These are phyloP conservation scores for Scutellaria galericulata DNA, from an alignment of 257 asterid genomes.

Conservation along the genomic window DNA sequence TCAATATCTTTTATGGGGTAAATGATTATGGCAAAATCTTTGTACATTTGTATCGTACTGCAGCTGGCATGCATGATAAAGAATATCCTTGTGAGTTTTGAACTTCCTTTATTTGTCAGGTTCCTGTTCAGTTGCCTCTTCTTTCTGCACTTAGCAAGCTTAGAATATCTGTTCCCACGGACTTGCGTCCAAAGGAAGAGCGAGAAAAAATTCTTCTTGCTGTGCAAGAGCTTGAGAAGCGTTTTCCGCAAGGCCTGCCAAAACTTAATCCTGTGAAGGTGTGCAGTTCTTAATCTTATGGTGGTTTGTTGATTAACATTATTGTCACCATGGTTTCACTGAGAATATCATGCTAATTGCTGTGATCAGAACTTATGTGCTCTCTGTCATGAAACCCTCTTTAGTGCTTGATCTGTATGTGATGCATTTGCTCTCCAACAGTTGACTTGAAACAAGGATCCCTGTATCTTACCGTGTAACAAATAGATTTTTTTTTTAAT, in stretches of 20 bases:
- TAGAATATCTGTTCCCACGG: slow-evolving; percentile 80
- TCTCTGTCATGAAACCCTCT: no score
- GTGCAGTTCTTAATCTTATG: slow-evolving; percentile 33
- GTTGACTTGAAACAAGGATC: neutral
- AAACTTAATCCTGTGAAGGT: slow-evolving; percentile 94
- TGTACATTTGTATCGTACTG: neutral
- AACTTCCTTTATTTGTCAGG: slow-evolving; percentile 53
- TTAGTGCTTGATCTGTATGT: no score
- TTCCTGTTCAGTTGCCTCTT: slow-evolving; percentile 92
- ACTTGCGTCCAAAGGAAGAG: slow-evolving; percentile 90
- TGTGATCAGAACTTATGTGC: neutral
- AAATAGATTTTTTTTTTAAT: neutral
- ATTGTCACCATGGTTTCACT: slow-evolving; percentile 29
- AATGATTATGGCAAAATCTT: slow-evolving; percentile 22
- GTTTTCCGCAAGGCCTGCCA: slow-evolving; percentile 91
- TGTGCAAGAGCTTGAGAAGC: slow-evolving; percentile 83
- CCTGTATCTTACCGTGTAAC: no score
- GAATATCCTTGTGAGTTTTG: slow-evolving; percentile 17
- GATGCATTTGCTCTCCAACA: slow-evolving; percentile 4
- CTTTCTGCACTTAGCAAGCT: slow-evolving; percentile 89
- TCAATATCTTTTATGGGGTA: slow-evolving; percentile 16
- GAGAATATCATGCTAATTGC: slow-evolving; percentile 16
- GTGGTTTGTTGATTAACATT: slow-evolving; percentile 18
- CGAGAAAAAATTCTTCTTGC: slow-evolving; percentile 87
- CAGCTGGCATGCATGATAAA: slow-evolving; percentile 10